Conservation (phyloP, 108 stramenopile species). For the Chaetoceros tenuissimus region DNA sequence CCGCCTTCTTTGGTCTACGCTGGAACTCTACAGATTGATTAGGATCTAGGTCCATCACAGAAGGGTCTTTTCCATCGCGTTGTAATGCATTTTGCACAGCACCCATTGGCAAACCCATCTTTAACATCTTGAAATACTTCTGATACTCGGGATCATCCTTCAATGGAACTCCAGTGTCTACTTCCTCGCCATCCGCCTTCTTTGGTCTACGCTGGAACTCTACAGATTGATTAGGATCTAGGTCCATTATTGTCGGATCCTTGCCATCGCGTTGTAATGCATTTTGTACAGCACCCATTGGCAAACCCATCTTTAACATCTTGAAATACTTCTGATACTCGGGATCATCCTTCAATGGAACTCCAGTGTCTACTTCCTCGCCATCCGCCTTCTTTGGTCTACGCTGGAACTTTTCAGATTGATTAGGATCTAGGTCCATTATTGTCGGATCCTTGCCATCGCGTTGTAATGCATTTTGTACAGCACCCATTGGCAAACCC, state of each 20-base stretch:
- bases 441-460: slow-evolving; percentile 53
- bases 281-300: slow-evolving; percentile 46
- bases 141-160: slow-evolving; percentile 68
- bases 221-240: slow-evolving; percentile 56
- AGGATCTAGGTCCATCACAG: slow-evolving; percentile 52
- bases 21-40: slow-evolving; percentile 40
- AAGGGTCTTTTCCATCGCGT: slow-evolving; percentile 57
- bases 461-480: slow-evolving; percentile 45
- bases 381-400: neutral
- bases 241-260: slow-evolving; percentile 58
- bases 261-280: slow-evolving; percentile 40
- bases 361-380: slow-evolving; percentile 11
- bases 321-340: slow-evolving; percentile 27
- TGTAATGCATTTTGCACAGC: slow-evolving; percentile 61
- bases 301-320: slow-evolving; percentile 66
- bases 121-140: slow-evolving; percentile 76
- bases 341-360: slow-evolving; percentile 28
- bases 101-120: slow-evolving; percentile 50
- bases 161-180: slow-evolving; percentile 41
- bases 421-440: slow-evolving; percentile 43
- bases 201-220: slow-evolving; percentile 27
- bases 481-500: slow-evolving; percentile 45
- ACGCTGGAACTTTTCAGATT: slow-evolving; percentile 9
- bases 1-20: slow-evolving; percentile 1
- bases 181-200: slow-evolving; percentile 8